Evolutionary conservation across 1,284 basidiomycete species (phyloP).

Genomic region (Microbotryum scabiosae): DNA sequence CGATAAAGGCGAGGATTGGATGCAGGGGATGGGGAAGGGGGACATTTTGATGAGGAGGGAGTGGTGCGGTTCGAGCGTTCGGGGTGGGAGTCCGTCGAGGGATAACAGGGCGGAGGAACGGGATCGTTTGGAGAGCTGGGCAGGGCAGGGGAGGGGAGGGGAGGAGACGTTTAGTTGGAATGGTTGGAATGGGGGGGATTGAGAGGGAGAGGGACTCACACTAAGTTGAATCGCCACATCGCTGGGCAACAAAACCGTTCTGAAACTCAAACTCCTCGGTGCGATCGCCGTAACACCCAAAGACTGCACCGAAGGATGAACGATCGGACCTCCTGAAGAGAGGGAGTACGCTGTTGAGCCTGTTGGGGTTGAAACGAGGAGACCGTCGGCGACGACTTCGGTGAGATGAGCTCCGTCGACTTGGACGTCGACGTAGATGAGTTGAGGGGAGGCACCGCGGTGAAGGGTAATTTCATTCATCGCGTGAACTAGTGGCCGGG

Average conservation of each 20-base stretch:
- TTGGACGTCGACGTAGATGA: slow-evolving; percentile 88
- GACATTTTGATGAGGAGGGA: slow-evolving; percentile 77
- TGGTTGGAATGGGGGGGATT: slow-evolving; percentile 49
- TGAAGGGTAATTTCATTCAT: slow-evolving; percentile 97
- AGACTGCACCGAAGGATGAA: slow-evolving; percentile 83
- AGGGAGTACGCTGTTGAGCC: slow-evolving; percentile 96
- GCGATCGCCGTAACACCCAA: slow-evolving; percentile 91
- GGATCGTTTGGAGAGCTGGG: slow-evolving; percentile 71
- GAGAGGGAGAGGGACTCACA: slow-evolving; percentile 46
- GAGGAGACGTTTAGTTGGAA: slow-evolving; percentile 49
- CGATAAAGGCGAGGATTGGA: slow-evolving; percentile 38
- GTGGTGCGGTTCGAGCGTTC: slow-evolving; percentile 70
- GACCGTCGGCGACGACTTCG: slow-evolving; percentile 86
- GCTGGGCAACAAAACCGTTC: slow-evolving; percentile 78
- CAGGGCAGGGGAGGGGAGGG: slow-evolving; percentile 14
- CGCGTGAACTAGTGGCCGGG: slow-evolving; percentile 69
- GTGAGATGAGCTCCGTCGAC: slow-evolving; percentile 95
- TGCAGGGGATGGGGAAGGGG: slow-evolving; percentile 83
- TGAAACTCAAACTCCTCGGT: slow-evolving; percentile 83
- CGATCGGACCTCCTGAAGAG: slow-evolving; percentile 90
- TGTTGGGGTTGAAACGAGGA: slow-evolving; percentile 91
- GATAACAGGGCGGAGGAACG: slow-evolving; percentile 80
- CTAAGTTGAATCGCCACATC: slow-evolving; percentile 72
- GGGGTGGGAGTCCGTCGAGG: slow-evolving; percentile 81
- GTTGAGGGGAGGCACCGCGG: slow-evolving; percentile 79